A percentile compares a stretch with the other conserved stretches of the same genome.
Evolutionary conservation across 306 rosid species (phyloP).

Genomic region (Castanea crenata): DNA sequence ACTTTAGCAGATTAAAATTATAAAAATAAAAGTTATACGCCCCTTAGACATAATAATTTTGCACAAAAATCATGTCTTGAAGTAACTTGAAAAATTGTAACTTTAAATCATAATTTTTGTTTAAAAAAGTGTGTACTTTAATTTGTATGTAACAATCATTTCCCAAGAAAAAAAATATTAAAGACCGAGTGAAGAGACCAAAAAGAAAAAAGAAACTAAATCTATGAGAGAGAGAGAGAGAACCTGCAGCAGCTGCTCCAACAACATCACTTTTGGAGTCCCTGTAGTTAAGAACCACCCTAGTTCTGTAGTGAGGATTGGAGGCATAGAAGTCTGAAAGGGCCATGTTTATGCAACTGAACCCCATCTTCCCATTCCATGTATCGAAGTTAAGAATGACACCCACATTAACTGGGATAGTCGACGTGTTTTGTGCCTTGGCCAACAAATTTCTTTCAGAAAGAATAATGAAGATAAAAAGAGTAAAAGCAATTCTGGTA

Average conservation of each 20-base stretch:
- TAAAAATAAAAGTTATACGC: too few relatives aligned
- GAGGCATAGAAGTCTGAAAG: slow-evolving; percentile 32
- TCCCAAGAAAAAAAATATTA: too few relatives aligned
- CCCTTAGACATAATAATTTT: too few relatives aligned
- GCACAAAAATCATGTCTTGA: too few relatives aligned
- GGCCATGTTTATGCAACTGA: slow-evolving; percentile 41
- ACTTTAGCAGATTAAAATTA: too few relatives aligned
- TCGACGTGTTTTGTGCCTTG: slow-evolving; percentile 1
- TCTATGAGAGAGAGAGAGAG: background rate
- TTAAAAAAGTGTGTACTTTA: too few relatives aligned
- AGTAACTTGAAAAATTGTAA: too few relatives aligned
- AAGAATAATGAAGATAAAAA: background rate
- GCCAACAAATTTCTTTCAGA: background rate
- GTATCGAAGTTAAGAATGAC: slow-evolving; percentile 20
- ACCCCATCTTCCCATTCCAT: slow-evolving; percentile 19
- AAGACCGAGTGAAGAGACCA: background rate
- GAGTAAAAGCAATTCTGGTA: background rate
- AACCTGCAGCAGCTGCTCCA: slow-evolving; percentile 30
- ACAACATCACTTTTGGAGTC: slow-evolving; percentile 9
- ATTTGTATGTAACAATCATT: too few relatives aligned
- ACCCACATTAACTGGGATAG: slow-evolving; percentile 22
- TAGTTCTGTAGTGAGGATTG: slow-evolving; percentile 12
- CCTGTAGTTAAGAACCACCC: slow-evolving; percentile 23
- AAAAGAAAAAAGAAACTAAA: too few relatives aligned
- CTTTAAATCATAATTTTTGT: too few relatives aligned